phyloP scores from a whole-genome alignment of 495 filamentous ascomycete genomes.

The Penicillium herquei region DNA sequence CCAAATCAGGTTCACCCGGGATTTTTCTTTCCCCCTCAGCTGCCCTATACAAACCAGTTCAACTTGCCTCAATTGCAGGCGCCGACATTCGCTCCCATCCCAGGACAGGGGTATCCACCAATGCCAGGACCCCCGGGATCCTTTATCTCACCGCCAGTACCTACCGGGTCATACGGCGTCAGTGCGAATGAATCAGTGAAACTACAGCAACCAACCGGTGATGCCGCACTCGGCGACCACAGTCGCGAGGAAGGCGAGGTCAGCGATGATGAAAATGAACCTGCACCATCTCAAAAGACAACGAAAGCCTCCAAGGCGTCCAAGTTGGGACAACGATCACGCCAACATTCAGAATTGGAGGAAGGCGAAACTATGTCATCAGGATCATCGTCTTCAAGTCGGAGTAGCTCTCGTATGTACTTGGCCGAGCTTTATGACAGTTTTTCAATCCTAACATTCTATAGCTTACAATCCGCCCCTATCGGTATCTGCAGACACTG shows the following conservation, averaged over 20 bases:
- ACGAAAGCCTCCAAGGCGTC: not conserved
- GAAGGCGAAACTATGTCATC: constrained; percentile 31
- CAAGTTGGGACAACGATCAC: not conserved
- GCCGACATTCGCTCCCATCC: constrained; percentile 25
- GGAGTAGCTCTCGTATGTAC: constrained; percentile 40
- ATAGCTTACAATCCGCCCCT: constrained; percentile 45
- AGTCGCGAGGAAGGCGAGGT: constrained; percentile 72
- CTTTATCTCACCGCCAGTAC: constrained; percentile 6
- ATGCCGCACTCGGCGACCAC: not conserved
- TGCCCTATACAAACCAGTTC: constrained; percentile 31
- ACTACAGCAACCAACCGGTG: constrained; percentile 1
- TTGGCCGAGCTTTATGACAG: too few relatives aligned
- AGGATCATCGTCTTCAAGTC: constrained; percentile 20
- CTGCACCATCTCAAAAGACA: not conserved
- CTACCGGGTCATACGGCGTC: not conserved
- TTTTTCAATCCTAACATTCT: constrained; percentile 12
- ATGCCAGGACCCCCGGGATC: constrained; percentile 23
- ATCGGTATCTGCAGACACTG: constrained; percentile 24
- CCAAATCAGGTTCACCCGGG: constrained; percentile 19
- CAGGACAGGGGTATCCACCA: constrained; percentile 25
- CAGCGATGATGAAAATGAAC: constrained; percentile 61
- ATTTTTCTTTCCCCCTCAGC: constrained; percentile 29
- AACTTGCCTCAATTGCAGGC: constrained; percentile 27
- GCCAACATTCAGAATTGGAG: constrained; percentile 20
- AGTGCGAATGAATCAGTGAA: constrained; percentile 2